Evolutionary conservation across 176 grass and related monocot genomes (phyloP).

Genomic region (Carex kokanica): DNA sequence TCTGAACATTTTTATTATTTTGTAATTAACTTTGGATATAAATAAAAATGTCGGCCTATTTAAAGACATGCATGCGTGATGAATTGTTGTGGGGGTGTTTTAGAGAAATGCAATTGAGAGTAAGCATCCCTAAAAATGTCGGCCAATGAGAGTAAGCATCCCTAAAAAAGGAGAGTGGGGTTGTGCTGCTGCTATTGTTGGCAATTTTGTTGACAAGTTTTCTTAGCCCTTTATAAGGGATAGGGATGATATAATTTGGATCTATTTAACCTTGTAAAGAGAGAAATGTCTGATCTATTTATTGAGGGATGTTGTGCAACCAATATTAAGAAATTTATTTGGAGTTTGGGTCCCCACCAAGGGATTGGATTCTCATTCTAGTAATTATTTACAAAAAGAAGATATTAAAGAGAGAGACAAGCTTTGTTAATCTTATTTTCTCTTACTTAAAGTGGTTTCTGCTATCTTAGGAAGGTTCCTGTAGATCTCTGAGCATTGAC

Average conservation of each 20-base stretch:
- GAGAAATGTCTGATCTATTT: slow-evolving; percentile 11
- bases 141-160: neutral
- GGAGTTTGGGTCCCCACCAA: neutral
- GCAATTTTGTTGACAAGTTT: slow-evolving; percentile 13
- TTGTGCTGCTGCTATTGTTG: slow-evolving; percentile 4
- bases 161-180: neutral
- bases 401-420: neutral
- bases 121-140: neutral
- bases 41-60: too few species aligned
- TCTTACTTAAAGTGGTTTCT: neutral
- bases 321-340: slow-evolving; percentile 4
- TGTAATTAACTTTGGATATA: too few species aligned
- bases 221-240: neutral
- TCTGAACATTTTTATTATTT: too few species aligned
- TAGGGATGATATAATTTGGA: neutral
- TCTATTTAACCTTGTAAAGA: slow-evolving; percentile 18
- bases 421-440: slow-evolving; percentile 1
- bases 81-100: neutral
- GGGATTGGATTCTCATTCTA: slow-evolving; percentile 18
- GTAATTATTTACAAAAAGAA: slow-evolving; percentile 7
- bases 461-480: slow-evolving; percentile 26
- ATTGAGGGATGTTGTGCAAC: slow-evolving; percentile 9
- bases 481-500: slow-evolving; percentile 23
- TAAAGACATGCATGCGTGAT: slow-evolving; percentile 27
- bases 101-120: slow-evolving; percentile 6